Evolutionary conservation across 768 basidiomycete genomes (phyloP), one percentile per base, ranked within the genome.

Genomic region (Boletus vinaceobasis): DNA sequence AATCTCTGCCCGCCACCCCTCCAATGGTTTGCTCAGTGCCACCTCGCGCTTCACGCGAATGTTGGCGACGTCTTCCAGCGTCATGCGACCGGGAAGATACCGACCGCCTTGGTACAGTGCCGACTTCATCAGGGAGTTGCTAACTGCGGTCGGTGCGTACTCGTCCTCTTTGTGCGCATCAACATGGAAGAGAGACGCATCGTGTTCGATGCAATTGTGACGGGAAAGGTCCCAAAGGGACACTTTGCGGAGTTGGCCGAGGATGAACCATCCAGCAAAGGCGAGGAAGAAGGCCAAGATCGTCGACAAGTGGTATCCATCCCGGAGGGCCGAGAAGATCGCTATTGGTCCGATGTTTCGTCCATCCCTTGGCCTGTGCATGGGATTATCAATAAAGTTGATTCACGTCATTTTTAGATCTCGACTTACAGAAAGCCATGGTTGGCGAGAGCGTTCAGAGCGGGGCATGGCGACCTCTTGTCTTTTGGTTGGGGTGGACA

Each of bases 391-490:
- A 23, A 23, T 23, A 23, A 23, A 23, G 23, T 23, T 2, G 23
- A 4, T 4, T 23, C 23, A 36, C 4, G 35, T 37, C 39, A 17
- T 10, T 26, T 35, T 27, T 5, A 15, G 38, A 39, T 13, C 4
- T 10, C 21, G 47, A 76, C 86, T 66, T 60, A 89, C 87, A 90
- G 73, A 53, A 84, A 89, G 2, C 86, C 85, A 53, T 89, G 86
- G 60, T 90, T 90, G 0, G 88, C 86, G 61, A 90, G 79, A 0
- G 84, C 72, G 58, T 90, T 90, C 37, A 90, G 66, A 2, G 86
- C 88, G 1, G 88, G 88, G 59, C 88, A 90, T 5, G 84, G 83
- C 0, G 84, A 85, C 17, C 87, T 79, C 47, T 72, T 75, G 56
- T 86, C 86, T 14, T 71, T 73, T 10, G 63, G 54, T 36, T 77